These are phyloP conservation scores for Musa balbisiana DNA, from an alignment of 202 grass and related monocot species.

Conservation along the genomic window DNA sequence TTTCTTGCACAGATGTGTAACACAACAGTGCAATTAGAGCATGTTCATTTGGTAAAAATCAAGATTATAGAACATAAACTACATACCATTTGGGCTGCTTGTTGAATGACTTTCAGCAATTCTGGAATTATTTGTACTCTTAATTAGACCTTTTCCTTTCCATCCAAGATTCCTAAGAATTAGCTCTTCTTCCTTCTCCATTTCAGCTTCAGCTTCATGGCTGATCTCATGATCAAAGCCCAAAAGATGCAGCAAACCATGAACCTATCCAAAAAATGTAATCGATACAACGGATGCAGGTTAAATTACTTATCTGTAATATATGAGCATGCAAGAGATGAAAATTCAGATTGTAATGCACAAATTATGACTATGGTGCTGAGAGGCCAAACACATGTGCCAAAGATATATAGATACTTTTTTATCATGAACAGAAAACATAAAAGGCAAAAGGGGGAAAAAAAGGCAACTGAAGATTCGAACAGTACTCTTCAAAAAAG, in stretches of 20 bases:
- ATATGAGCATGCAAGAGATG: neutral
- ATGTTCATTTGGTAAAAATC: conserved; percentile 1
- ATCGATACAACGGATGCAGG: neutral
- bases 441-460: neutral
- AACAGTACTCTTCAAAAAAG: no score
- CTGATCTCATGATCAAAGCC: conserved; percentile 93
- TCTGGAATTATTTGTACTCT: conserved; percentile 46
- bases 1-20: neutral
- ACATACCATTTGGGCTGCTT: conserved; percentile 27
- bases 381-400: neutral
- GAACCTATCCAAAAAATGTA: conserved; percentile 47
- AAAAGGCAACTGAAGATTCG: no score
- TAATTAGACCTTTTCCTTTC: conserved; percentile 89
- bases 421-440: neutral
- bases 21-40: conserved; percentile 9
- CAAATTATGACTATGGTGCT: neutral
- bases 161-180: conserved; percentile 63
- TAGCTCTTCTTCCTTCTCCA: conserved; percentile 70
- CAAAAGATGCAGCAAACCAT: conserved; percentile 85
- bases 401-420: neutral
- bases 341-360: neutral
- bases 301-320: neutral
- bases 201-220: conserved; percentile 68
- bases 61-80: conserved; percentile 13
- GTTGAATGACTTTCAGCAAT: conserved; percentile 8